Evolutionary conservation across 1,284 basidiomycete genomes (phyloP), one percentile per base, ranked within the genome.

Genomic region (Cryptococcus amylolentus): DNA sequence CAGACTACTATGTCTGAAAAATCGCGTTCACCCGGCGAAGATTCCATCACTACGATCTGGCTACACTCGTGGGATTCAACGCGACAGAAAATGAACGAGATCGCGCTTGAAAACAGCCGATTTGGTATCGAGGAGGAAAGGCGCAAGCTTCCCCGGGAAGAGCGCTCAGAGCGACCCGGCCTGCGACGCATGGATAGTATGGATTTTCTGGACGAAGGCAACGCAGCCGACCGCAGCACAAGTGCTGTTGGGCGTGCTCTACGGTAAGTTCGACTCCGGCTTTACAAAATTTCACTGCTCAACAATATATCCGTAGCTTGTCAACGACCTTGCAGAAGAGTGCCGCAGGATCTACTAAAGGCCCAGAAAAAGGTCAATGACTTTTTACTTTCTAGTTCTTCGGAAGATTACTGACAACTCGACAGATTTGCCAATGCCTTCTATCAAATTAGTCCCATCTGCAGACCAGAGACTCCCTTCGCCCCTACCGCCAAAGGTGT

Each of bases 151-250:
- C 64, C 64, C 1, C 51, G 68, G 10, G 52, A 64, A 41, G 67
- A 68, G 51, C 63, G 60, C 3, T 53, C 59, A n/a, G 54, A 53
- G 18, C 64, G 70, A 10, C 73, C 70, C 0, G 67, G 67, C 1
- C 41, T 73, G 38, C 64, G 65, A 45, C 54, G 72, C 16, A 56
- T 71, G 52, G 66, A 67, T 52, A 67, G 64, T 48, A 72, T 72
- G 71, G 72, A 74, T 57, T 72, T 72, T 45, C 45, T 72, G 48
- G 70, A 74, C 55, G 58, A 70, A 49, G 65, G 39, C 20, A 67
- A 67, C 20, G 60, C 57, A 35, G 56, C 50, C 39, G 57, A 49
- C 18, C 38, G 55, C 16, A 56, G 56, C 16, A 9, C 48, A 38
- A 64, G 66, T 23, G 48, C 54, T 14, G 51, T 67, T 10, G 64